Evolutionary conservation across 768 basidiomycete species (phyloP), one percentile per base, ranked within the genome.

Genomic region (Glaciozyma martinii): DNA sequence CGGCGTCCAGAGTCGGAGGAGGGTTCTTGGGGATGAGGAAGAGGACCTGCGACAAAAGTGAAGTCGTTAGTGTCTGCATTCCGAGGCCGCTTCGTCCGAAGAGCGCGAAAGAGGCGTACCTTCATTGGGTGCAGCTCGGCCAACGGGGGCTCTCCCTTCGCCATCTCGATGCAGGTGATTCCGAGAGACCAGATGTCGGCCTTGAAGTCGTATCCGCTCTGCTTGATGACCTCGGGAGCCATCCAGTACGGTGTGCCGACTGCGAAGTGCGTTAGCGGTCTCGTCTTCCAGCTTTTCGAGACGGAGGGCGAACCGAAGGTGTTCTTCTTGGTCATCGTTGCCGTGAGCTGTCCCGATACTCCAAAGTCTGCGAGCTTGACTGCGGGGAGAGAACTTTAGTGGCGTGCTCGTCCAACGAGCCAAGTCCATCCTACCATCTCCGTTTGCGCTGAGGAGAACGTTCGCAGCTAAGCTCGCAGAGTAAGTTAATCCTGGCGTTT

Each of bases 111-210:
- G n/a, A n/a, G n/a, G n/a, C 82, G 55, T 62, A 89, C 94, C 83
- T 98, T 98, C 95, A 99, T 98, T 8, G 95, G 95, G 78, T 99
- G 95, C 50, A 98, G 79, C 72, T 98, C 94, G 1, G 95, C 94
- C 74, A 98, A 98, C 3, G 95, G 95, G 44, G 95, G 95, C 75
- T 98, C 94, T 33, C 94, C 94, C 77, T 88, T 93, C 2, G 95
- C 95, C 72, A 99, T 81, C 76, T 99, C 95, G 71, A 98, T 97
- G 37, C 91, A 89, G 10, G 95, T 99, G 72, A 94, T 94, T 19
- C 94, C 95, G 67, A 99, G 78, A 77, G 88, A 90, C 95, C 95
- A 99, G 56, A 99, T 97, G 77, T 99, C 95, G 21, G 95, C 95
- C 75, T 97, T 98, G 76, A 93, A 88, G 73, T 98, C 95, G 77